phyloP scores from a whole-genome alignment of 2,329 filamentous ascomycete genomes.

The Thelonectria blattea region DNA sequence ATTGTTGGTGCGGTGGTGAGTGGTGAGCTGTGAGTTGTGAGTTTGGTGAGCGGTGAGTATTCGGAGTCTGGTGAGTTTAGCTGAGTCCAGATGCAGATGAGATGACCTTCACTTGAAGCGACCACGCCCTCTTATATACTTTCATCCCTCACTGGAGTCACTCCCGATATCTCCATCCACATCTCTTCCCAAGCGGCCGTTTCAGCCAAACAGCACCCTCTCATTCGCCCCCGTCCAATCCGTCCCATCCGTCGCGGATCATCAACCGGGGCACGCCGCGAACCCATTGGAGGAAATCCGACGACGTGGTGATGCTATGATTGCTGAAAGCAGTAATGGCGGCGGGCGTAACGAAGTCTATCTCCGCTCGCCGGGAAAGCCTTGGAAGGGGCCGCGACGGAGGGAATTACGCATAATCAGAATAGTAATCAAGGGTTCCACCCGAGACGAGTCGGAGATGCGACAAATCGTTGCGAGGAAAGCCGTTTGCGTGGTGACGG shows the following conservation, averaged over 20 bases:
- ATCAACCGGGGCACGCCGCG: not conserved
- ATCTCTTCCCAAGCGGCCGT: not conserved
- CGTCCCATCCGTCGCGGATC: not conserved
- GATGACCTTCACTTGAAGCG: not conserved
- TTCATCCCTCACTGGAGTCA: not conserved
- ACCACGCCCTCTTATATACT: conserved; percentile 9
- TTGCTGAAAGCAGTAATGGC: not conserved
- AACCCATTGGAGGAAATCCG: not conserved
- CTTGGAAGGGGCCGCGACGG: not conserved
- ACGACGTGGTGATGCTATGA: not conserved
- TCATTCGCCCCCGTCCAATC: not conserved
- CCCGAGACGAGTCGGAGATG: conserved; percentile 21
- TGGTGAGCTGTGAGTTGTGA: not conserved
- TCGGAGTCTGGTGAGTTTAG: no score
- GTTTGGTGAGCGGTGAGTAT: not conserved
- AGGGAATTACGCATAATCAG: not conserved
- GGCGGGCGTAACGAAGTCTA: not conserved
- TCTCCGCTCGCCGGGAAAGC: not conserved
- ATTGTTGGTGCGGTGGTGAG: conserved; percentile 19
- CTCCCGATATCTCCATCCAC: not conserved
- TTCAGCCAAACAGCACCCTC: not conserved
- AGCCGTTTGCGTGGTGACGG: conserved; percentile 21
- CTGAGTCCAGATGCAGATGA: not conserved
- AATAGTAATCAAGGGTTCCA: not conserved
- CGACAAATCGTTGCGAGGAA: conserved; percentile 4